Base-by-base conservation (phyloP, 352 stramenopile genomes). In the Pythium utonaiense region DNA sequence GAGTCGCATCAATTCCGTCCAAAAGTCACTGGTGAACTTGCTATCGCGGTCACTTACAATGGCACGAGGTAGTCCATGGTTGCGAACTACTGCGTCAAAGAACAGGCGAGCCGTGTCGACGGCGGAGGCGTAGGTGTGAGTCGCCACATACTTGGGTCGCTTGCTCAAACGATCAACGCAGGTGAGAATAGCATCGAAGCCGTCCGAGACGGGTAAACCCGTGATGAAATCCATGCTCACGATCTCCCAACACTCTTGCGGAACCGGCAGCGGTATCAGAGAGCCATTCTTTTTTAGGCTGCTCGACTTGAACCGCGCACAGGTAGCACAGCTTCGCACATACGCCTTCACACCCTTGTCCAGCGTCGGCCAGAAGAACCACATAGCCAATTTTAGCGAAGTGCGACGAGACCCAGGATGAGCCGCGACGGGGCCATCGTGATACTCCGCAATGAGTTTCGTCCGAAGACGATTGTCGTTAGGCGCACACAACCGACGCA, bases 1-100 rank as follows among this genome's bases (percentile, higher is more conserved):
- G 31, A 68, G 21, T 3, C 38, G 28, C 47, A 74, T 69, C 14
- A 71, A 52, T 3, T 21, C 25, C 3, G 4, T 3, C 67, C 63
- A 74, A 30, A 74, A 74, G 17, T 59, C 31, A 3, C 27, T 44
- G 0, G 67, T 74, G 62, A 71, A 71, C 30, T 60, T 68, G 6
- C 44, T 13, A 31, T 67, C 64, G 33, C 64, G 38, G 28, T 71
- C 59, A 21, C 54, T 70, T 1, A 73, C 49, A 34, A 73, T 63
- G 5, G 22, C 36, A 17, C 38, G 4, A 3, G 60, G 65, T 47
- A 64, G 21, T n/a, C 56, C 48, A n/a, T 70, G 51, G 25, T 66
- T 38, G 17, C 57, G 42, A 7, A 71, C 54, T n/a, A 67, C 58
- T 2, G 30, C 10, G 24, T 71, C 58, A 19, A 71, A 67, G 42